Evolutionary conservation across 345 rosid genomes (phyloP).

Genomic region (Hibiscus mutabilis): DNA sequence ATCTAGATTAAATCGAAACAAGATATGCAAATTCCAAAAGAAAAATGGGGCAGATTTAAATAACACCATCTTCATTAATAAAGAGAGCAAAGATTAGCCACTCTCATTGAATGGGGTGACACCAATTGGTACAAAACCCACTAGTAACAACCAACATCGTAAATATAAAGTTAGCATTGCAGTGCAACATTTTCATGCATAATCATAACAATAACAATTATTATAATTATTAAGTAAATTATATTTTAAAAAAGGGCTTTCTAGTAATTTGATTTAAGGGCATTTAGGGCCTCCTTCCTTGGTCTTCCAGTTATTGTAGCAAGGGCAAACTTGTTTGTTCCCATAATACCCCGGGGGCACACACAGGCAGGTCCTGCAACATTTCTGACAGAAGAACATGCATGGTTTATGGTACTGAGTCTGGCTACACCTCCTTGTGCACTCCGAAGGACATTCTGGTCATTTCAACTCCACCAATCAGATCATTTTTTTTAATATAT

Average conservation of each 20-base stretch:
- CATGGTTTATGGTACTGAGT: constrained; percentile 57
- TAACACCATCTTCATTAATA: not conserved
- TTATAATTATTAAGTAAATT: not conserved
- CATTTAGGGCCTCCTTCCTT: constrained; percentile 67
- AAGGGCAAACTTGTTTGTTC: constrained; percentile 54
- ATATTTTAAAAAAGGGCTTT: not conserved
- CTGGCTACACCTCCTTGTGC: constrained; percentile 46
- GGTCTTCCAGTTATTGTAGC: constrained; percentile 78
- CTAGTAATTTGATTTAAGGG: constrained; percentile 32
- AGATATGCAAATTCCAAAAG: no score
- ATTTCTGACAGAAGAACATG: constrained; percentile 58
- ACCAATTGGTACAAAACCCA: not conserved
- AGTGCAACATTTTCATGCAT: not conserved
- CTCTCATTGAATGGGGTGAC: constrained; percentile 21
- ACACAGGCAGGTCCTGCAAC: constrained; percentile 66
- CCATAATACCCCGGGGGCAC: constrained; percentile 72
- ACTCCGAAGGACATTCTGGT: constrained; percentile 61
- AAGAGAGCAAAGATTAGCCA: constrained; percentile 17
- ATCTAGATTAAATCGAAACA: not conserved
- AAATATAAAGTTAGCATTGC: not conserved
- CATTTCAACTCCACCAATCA: constrained; percentile 10
- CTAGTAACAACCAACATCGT: not conserved
- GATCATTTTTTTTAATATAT: not conserved
- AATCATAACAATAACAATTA: not conserved
- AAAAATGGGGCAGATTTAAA: no score